A percentile compares a stretch with the other conserved stretches of the same genome.
These are phyloP conservation scores for Pseudogymnoascus sp. DNA, from an alignment of 2,329 filamentous ascomycete species.

Conservation along the genomic window DNA sequence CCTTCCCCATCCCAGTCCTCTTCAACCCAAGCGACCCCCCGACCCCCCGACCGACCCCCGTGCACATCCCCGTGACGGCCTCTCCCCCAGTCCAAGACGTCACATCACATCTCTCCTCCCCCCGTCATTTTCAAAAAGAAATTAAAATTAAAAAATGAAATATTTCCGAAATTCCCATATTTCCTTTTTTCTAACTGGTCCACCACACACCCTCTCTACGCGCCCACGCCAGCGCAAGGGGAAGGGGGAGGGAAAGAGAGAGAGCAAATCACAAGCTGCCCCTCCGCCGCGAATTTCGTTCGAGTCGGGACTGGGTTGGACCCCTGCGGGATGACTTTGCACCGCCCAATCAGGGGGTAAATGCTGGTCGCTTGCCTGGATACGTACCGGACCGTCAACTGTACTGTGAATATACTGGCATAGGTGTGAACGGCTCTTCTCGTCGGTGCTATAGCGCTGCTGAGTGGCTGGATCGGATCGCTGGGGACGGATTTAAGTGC, in stretches of 20 bases:
- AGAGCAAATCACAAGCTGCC: neutral
- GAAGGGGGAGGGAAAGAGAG: too few species aligned
- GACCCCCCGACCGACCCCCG: too few species aligned
- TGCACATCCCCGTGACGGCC: neutral
- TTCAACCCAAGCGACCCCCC: too few species aligned
- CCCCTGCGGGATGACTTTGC: neutral
- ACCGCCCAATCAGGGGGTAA: neutral
- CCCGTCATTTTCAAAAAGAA: neutral
- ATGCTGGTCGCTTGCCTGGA: neutral
- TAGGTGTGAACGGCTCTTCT: neutral
- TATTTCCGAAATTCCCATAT: neutral
- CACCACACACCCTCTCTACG: neutral
- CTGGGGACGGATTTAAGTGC: too few species aligned
- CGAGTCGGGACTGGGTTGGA: too few species aligned
- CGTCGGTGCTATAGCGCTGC: neutral
- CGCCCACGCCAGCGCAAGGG: neutral
- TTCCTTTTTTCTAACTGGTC: constrained; percentile 1
- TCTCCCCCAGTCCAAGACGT: neutral
- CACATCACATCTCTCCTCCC: neutral
- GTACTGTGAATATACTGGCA: too few species aligned
- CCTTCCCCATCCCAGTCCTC: neutral
- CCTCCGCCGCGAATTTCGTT: neutral
- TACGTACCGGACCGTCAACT: too few species aligned
- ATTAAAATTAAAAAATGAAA: neutral
- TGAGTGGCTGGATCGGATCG: neutral